Evolutionary conservation across 306 rosid species (phyloP), one percentile per base, ranked within the genome.

Genomic region (Prunus mira): DNA sequence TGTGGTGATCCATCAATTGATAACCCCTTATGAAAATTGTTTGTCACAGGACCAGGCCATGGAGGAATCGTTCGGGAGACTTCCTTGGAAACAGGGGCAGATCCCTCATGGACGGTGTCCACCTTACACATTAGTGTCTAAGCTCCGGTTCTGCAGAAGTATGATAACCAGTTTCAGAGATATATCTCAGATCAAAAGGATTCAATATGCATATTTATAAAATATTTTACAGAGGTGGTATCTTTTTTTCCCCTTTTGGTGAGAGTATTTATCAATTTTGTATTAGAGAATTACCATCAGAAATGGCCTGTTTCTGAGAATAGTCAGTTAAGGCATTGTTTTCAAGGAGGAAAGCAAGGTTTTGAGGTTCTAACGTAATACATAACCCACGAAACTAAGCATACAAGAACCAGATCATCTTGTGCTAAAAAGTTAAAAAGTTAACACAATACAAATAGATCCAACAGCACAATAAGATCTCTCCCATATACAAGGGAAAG

Each of bases 51-150:
- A 65, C 56, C 75, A 5, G 96, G 91, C 82, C 77, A 50, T 25
- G 87, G 86, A 47, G 98, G 86, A 50, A 43, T 5, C 65, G 20
- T 22, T 1, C 87, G 97, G 71, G 63, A 27, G 47, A 27, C 15
- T 75, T 65, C 87, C 80, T 81, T 72, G 45, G 63, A 34, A 58
- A 64, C 78, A 54, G 4, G 38, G 71, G 69, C 71, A 54, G 89
- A 72, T 32, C 65, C 66, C 19, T 24, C 57, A 60, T 61, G 9
- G 15, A 67, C 73, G 41, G 25, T 55, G 52, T 67, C 68, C 76
- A 69, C 69, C 70, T 75, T 79, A 54, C 83, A 82, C 89, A 83
- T 89, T 32, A 67, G 22, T 28, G 74, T 75, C 76, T 74, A 45
- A 57, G 74, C 73, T 76, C 70, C 28, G 41, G 72, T 69, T 79